Evolutionary conservation across 768 basidiomycete species (phyloP).

Genomic region (Mycena chlorophos): DNA sequence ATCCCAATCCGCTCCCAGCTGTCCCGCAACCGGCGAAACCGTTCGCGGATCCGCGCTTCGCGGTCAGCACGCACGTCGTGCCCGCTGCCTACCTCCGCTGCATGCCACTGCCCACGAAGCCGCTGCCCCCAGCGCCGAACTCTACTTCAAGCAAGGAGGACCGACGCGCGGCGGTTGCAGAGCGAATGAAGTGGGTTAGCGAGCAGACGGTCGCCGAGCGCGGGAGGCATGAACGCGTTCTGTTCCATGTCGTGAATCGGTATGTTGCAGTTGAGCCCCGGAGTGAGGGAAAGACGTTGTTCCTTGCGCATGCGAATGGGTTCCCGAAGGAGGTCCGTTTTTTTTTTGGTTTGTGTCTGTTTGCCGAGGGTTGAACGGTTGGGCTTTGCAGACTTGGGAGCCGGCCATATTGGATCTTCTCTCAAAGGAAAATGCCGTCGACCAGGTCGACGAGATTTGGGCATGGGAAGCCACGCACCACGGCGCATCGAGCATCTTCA

Average conservation of each 20-base stretch:
- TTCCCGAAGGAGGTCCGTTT: conserved; percentile 77
- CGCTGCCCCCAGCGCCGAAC: not conserved
- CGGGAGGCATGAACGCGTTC: conserved; percentile 40
- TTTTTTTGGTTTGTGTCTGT: not conserved
- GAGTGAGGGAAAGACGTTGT: conserved; percentile 48
- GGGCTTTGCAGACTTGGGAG: conserved; percentile 69
- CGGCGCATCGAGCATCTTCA: conserved; percentile 80
- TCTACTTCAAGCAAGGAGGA: conserved; percentile 6
- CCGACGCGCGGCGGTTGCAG: conserved; percentile 1
- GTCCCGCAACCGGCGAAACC: not conserved
- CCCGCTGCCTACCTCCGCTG: conserved; percentile 13
- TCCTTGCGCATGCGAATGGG: conserved; percentile 84
- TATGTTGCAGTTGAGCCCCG: conserved; percentile 48
- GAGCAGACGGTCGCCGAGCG: conserved; percentile 27
- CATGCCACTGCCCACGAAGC: conserved; percentile 5
- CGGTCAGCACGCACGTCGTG: conserved; percentile 17
- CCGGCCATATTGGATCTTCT: conserved; percentile 59
- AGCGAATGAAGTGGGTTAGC: conserved; percentile 11
- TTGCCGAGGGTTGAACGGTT: not conserved
- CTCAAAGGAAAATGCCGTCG: conserved; percentile 33
- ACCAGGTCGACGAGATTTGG: conserved; percentile 70
- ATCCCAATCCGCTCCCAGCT: not conserved
- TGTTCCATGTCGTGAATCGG: conserved; percentile 77
- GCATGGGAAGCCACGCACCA: conserved; percentile 81
- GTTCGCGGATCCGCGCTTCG: conserved; percentile 13